phyloP scores from a whole-genome alignment of 371 early-diverging fungal genomes.

The Apophysomyces variabilis region DNA sequence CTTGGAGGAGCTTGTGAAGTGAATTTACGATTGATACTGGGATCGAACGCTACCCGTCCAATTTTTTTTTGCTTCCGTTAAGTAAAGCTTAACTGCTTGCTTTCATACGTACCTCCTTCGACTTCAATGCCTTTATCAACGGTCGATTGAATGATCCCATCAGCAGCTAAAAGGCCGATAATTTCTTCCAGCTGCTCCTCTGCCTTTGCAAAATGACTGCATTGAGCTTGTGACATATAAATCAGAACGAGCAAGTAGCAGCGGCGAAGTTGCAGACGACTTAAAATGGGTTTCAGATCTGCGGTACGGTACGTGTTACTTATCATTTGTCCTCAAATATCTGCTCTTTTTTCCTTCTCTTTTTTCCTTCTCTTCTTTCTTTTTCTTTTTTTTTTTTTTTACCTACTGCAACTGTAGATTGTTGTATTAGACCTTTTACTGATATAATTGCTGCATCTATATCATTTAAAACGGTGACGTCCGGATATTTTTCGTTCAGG shows the following conservation, averaged over 20 bases:
- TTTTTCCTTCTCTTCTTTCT: neutral
- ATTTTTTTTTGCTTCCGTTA: neutral
- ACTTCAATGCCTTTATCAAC: conserved; percentile 27
- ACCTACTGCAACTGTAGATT: conserved; percentile 2
- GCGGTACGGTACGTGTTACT: neutral
- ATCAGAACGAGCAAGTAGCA: conserved; percentile 36
- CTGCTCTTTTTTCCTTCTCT: neutral
- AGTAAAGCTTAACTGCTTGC: neutral
- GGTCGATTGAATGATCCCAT: conserved; percentile 19
- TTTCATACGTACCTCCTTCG: conserved; percentile 29
- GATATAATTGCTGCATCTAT: conserved; percentile 45
- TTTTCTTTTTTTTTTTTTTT: neutral
- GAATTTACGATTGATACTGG: conserved; percentile 68
- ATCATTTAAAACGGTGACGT: conserved; percentile 48
- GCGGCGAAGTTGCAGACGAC: conserved; percentile 36
- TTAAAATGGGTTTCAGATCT: conserved; percentile 25
- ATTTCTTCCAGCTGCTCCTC: conserved; percentile 30
- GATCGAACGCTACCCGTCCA: conserved; percentile 60
- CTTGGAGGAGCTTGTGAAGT: conserved; percentile 74
- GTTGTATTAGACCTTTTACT: neutral
- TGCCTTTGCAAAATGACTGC: conserved; percentile 33
- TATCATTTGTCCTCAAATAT: too few relatives aligned
- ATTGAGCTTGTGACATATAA: conserved; percentile 39
- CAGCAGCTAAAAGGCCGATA: conserved; percentile 4
- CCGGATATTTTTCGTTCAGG: conserved; percentile 57